Conservation (phyloP, 192 early-diverging fungal genomes). For the Linnemannia zychae region DNA sequence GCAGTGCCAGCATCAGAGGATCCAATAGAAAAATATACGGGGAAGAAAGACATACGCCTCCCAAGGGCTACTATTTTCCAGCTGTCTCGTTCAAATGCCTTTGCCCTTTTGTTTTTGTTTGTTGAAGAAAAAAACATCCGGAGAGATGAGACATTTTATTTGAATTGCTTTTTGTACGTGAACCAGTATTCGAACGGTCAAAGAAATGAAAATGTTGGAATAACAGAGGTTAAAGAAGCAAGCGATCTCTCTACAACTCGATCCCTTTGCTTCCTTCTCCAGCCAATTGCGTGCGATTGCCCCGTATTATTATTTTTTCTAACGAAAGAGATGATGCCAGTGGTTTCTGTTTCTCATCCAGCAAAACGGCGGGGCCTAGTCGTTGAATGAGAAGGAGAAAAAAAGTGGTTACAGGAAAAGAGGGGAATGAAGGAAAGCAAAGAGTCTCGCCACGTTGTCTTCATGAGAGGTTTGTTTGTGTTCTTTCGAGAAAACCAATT, state of each 20-base stretch:
- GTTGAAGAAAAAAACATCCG: not conserved
- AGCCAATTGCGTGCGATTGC: not conserved
- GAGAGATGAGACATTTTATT: not conserved
- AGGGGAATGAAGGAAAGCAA: not conserved
- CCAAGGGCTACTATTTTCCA: too few relatives aligned
- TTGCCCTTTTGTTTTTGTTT: too few relatives aligned
- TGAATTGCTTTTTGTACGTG: not conserved
- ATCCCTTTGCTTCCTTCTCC: not conserved
- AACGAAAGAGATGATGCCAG: not conserved
- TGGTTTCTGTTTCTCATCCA: slow-evolving; percentile 14
- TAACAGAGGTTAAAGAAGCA: not conserved
- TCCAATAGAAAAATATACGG: too few relatives aligned
- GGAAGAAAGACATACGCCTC: too few relatives aligned
- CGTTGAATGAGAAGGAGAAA: not conserved
- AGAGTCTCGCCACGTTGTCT: slow-evolving; percentile 12
- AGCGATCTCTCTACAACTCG: not conserved
- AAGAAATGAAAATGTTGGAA: not conserved
- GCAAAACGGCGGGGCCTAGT: slow-evolving; percentile 15
- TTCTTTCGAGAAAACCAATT: slow-evolving; percentile 4
- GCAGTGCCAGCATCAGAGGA: too few relatives aligned
- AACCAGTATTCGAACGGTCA: not conserved
- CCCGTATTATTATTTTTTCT: not conserved
- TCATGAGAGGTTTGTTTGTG: not conserved
- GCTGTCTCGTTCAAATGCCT: too few relatives aligned
- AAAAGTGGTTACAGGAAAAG: not conserved